These are phyloP conservation scores for Nicotiana otophora DNA, from an alignment of 257 asterid genomes.

Conservation along the genomic window DNA sequence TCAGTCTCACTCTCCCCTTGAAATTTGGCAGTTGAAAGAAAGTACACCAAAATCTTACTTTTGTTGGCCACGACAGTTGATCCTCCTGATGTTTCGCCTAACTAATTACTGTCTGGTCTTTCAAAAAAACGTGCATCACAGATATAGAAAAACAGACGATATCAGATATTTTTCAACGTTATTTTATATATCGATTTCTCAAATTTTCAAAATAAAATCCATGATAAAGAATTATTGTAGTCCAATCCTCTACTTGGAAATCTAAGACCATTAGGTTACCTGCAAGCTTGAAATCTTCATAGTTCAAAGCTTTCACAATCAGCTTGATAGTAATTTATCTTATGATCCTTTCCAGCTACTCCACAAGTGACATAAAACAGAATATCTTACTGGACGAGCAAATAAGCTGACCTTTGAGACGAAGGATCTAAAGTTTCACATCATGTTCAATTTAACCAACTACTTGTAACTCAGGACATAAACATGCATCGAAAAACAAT, in stretches of 20 bases:
- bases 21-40: no score
- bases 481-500: neutral
- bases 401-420: no score
- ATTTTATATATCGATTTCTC: no score
- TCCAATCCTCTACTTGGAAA: neutral
- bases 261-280: neutral
- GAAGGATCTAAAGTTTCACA: no score
- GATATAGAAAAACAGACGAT: no score
- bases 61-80: neutral
- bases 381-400: neutral
- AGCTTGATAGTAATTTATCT: neutral
- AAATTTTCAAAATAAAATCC: no score
- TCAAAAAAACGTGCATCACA: no score
- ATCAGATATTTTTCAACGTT: no score
- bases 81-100: neutral
- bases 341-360: neutral
- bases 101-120: neutral
- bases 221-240: no score
- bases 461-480: neutral
- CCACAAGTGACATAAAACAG: neutral
- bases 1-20: no score
- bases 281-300: no score
- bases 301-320: neutral
- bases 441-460: neutral
- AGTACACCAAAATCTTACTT: no score